These are phyloP conservation scores for Podila minutissima DNA, from an alignment of 192 early-diverging fungal genomes.

Conservation along the genomic window DNA sequence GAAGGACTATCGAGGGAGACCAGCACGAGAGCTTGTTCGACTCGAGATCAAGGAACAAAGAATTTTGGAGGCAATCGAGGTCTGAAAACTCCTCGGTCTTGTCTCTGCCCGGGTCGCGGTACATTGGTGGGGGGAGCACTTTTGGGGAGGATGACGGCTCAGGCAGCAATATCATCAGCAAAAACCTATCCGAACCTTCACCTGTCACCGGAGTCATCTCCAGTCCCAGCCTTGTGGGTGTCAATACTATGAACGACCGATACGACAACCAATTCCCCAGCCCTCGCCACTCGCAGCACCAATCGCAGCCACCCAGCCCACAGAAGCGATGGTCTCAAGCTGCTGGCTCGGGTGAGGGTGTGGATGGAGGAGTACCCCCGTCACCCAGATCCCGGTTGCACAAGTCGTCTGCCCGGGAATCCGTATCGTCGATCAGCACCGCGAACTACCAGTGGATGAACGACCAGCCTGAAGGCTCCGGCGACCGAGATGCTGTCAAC, in stretches of 20 bases:
- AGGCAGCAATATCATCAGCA: not conserved
- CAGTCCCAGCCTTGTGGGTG: slow-evolving; percentile 17
- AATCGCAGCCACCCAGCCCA: not conserved
- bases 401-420: slow-evolving; percentile 22
- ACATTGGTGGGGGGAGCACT: slow-evolving; percentile 1
- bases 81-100: slow-evolving; percentile 20
- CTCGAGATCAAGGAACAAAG: not conserved
- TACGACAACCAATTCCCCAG: slow-evolving; percentile 23
- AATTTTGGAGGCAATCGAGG: not conserved
- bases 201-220: not conserved
- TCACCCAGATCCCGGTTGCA: not conserved
- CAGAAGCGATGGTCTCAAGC: slow-evolving; percentile 7
- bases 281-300: slow-evolving; percentile 11
- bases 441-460: slow-evolving; percentile 52
- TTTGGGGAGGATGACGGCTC: not conserved
- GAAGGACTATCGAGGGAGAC: slow-evolving; percentile 8
- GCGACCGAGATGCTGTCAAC: slow-evolving; percentile 13
- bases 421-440: slow-evolving; percentile 26
- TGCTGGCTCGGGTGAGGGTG: not conserved
- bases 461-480: not conserved
- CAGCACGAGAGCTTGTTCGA: slow-evolving; percentile 7
- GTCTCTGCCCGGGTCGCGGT: slow-evolving; percentile 37
- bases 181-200: slow-evolving; percentile 17
- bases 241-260: slow-evolving; percentile 12
- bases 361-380: not conserved